Base-by-base conservation (phyloP, 768 basidiomycete genomes). In the Rhizopogon sp. region DNA sequence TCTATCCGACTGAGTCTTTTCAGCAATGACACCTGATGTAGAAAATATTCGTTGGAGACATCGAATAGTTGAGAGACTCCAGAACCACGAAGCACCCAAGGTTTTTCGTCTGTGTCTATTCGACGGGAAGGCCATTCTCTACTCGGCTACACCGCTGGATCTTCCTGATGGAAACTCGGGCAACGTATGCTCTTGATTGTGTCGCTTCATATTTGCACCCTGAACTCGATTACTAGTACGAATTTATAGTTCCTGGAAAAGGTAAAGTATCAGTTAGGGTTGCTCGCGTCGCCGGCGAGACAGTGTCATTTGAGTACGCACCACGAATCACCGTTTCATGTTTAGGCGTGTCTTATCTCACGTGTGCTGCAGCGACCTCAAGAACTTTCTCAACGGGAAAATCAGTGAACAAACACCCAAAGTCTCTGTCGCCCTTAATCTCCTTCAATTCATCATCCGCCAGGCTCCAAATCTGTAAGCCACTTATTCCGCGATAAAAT, bases 401-500 rank as follows among this genome's bases (percentile, higher is more conserved):
- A 60, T 59, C 3, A 62, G 28, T 1, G 64, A 68, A 10, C 42
- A 69, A 20, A 70, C n/a, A 16, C 63, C 50, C 37, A 61, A 70
- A 42, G 69, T 72, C 7, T 45, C 64, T 6, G 69, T 70, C 6
- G 79, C 79, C 0, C 70, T 73, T 0, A 83, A 78, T 49, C 60
- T 83, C 6, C 56, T 82, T 0, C 80, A 83, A 52, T 66, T 82
- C 3, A 70, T 83, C 10, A 58, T 83, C 4, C 73, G 79, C 0
- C 80, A 82, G 53, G 73, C 66, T 0, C 70, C 75, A 0, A 81
- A 82, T 43, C 61, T 74, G 80, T 78, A 52, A 39, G 74, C 66
- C 14, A 16, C 25, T 42, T 31, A 33, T 44, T 45, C 28, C 41
- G 13, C 14, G 40, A 29, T 14, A 14, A 7, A 43, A 20, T 37